Evolutionary conservation across 495 filamentous ascomycete species (phyloP), one percentile per base, ranked within the genome.

Genomic region (Tuber melanosporum): DNA sequence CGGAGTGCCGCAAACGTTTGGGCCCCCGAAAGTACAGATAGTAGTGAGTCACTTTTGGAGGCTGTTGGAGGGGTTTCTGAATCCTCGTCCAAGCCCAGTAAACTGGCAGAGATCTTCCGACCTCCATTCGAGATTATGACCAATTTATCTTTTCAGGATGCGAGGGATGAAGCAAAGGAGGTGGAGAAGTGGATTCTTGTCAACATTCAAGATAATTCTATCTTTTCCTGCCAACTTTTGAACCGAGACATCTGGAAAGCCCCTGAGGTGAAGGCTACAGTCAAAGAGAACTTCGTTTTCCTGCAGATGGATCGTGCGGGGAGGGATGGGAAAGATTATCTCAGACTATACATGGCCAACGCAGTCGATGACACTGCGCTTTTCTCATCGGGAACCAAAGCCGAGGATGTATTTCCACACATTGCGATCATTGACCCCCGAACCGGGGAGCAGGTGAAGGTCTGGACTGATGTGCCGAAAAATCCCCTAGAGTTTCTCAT

Each of bases 201-300:
- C 79, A 97, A 99, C 82, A 90, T 99, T 8, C 95, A 99, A 85
- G 94, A 99, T 83, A 88, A 91, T 47, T 91, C 92, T 6, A 88
- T 97, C 66, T 99, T 98, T 81, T 91, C 94, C 83, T 98, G 95
- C 82, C 96, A 98, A 83, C 86, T 91, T 4, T 87, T 99, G 20
- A 99, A 99, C 83, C 89, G 95, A 39, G 95, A 99, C 82, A 89
- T 98, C 71, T 99, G 95, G 95, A 98, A 98, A 84, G 90, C 95
- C 77, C 80, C 88, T 73, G 87, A 89, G 14, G 90, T 99, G 73
- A 88, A 88, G 81, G 90, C 92, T 20, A 91, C 97, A 1, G 87
- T 99, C 57, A 89, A 88, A 84, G 94, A 97, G 82, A 93, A 97
- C 83, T 99, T 98, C 82, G 88, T 99, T 74, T 98, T 99, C 84